Conservation (phyloP, 495 filamentous ascomycete genomes). For the Penicillium malachiteum region DNA sequence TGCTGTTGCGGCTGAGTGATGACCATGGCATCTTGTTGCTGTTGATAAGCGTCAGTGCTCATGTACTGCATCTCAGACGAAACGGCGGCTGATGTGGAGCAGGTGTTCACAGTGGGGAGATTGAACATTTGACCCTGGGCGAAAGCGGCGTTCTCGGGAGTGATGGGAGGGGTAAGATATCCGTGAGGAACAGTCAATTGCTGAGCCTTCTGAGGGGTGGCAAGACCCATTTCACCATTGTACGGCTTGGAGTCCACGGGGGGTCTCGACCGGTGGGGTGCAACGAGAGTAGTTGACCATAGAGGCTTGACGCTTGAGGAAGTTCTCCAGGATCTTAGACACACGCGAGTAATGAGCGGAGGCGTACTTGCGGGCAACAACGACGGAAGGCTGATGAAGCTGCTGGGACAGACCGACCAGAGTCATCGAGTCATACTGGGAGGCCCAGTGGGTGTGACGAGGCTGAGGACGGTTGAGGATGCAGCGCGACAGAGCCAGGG, state of each 20-base stretch:
- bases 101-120: constrained; percentile 25
- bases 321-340: constrained; percentile 76
- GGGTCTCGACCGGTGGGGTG: constrained; percentile 66
- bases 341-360: constrained; percentile 78
- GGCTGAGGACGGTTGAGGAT: constrained; percentile 80
- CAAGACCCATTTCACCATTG: constrained; percentile 53
- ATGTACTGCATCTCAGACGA: constrained; percentile 43
- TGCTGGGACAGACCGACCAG: constrained; percentile 82
- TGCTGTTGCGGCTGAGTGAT: constrained; percentile 21
- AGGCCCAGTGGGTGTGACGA: constrained; percentile 74
- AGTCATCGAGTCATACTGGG: constrained; percentile 73
- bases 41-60: constrained; percentile 34
- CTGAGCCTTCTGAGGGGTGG: constrained; percentile 83
- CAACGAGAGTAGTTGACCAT: constrained; percentile 68
- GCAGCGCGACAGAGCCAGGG: constrained; percentile 80
- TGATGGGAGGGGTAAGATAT: constrained; percentile 92
- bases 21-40: constrained; percentile 38
- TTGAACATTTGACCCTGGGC: constrained; percentile 29
- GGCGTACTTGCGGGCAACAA: constrained; percentile 85
- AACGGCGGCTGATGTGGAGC: constrained; percentile 41
- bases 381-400: constrained; percentile 80
- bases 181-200: constrained; percentile 68
- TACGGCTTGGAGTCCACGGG: constrained; percentile 56
- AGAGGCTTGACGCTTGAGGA: constrained; percentile 79
- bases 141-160: constrained; percentile 76